Evolutionary conservation across 305 asterid genomes (phyloP), one percentile per base, ranked within the genome.

Genomic region (Fraxinus paxiana): DNA sequence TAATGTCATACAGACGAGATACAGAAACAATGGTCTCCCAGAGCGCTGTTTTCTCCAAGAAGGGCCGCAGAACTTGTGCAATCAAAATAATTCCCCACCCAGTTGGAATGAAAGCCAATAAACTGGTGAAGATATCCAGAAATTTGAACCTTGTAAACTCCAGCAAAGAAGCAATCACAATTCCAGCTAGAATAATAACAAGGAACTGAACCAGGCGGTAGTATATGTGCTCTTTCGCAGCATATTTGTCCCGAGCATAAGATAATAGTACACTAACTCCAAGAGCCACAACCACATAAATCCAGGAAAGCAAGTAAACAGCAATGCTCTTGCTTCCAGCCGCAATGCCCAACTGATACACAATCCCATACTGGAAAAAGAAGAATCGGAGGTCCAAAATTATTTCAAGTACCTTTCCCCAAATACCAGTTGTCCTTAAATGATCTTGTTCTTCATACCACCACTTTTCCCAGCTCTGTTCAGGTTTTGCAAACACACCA

Each of bases 401-500:
- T 38, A 89, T 87, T 85, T 90, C 94, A 65, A 89, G 78, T 43
- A 87, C 61, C 85, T 87, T 90, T 56, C 94, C 94, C 88, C 86
- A 89, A 41, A 87, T 80, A 78, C 94, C 94, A 65, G 94, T 90
- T 54, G 89, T 89, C 85, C 94, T 86, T 70, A 90, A 63, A 84
- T 90, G 94, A 85, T 90, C 94, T 75, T 89, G 92, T 82, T 90
- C 94, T 84, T 90, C 94, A 7, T 86, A 77, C 94, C 94, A 90
- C 94, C 94, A 90, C 82, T 84, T 81, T 80, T 90, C 91, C 92
- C 94, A 90, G 84, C 94, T 89, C 86, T 90, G 92, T 75, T 90
- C 92, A 70, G 92, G 22, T 84, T 89, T 90, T 20, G 91, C 83
- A 83, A 89, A 90, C 48, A 90, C 92, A 79, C 91, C 90, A 72